phyloP scores from a whole-genome alignment of 192 early-diverging fungal genomes.

The Haplosporangium gracile region DNA sequence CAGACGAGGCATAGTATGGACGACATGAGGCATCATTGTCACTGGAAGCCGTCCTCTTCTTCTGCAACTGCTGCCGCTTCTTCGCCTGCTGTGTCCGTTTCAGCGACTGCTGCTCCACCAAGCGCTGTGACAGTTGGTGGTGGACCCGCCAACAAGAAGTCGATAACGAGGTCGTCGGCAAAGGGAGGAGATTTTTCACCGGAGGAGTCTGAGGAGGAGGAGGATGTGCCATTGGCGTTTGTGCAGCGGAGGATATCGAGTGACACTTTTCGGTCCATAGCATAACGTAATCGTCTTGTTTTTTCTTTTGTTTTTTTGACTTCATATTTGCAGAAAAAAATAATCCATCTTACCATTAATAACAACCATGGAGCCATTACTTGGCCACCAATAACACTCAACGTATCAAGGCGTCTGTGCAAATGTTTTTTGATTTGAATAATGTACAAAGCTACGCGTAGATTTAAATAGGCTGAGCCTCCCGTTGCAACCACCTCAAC shows the following conservation, averaged over 20 bases:
- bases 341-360: too few species aligned
- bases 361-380: not conserved
- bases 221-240: conserved; percentile 45
- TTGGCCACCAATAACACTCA: too few species aligned
- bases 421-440: too few species aligned
- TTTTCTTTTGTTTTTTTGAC: not conserved
- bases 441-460: not conserved
- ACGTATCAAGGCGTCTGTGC: too few species aligned
- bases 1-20: conserved; percentile 16
- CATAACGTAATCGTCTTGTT: not conserved
- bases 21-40: not conserved
- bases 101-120: not conserved
- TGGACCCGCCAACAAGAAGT: not conserved
- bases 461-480: conserved; percentile 71
- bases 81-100: not conserved
- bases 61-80: not conserved
- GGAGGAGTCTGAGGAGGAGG: conserved; percentile 35
- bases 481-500: conserved; percentile 84
- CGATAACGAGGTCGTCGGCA: not conserved
- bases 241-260: conserved; percentile 29
- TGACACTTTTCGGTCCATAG: conserved; percentile 22
- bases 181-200: not conserved
- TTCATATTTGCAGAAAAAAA: not conserved
- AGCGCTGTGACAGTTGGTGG: not conserved
- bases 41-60: not conserved